phyloP scores from a whole-genome alignment of 2,329 filamentous ascomycete species.

The Sporothrix luriei region DNA sequence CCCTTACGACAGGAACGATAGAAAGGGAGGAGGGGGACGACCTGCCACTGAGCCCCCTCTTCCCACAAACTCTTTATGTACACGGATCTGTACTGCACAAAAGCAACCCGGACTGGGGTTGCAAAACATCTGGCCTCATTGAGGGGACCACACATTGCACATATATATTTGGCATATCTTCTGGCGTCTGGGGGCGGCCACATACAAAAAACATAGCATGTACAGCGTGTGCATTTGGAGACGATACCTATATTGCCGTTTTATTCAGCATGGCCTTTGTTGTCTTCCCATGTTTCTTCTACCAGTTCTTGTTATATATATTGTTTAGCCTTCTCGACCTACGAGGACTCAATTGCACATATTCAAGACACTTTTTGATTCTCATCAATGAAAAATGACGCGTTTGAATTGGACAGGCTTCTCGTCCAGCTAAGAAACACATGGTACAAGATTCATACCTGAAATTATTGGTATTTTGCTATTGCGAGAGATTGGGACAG shows the following conservation, averaged over 20 bases:
- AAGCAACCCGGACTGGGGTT: not conserved
- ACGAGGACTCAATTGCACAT: not conserved
- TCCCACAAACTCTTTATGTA: not conserved
- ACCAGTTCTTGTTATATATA: not conserved
- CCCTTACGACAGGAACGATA: not conserved
- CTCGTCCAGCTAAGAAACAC: not conserved
- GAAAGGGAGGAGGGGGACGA: not conserved
- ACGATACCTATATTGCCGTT: not conserved
- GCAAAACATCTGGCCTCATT: not conserved
- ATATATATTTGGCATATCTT: not conserved
- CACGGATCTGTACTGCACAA: not conserved
- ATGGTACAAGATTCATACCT: constrained; percentile 3
- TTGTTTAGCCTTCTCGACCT: not conserved
- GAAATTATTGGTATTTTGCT: constrained; percentile 7
- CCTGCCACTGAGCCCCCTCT: not conserved
- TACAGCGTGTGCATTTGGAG: not conserved
- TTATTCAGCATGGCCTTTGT: not conserved
- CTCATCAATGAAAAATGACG: not conserved
- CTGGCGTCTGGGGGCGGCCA: constrained; percentile 1
- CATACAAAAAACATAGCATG: constrained; percentile 8
- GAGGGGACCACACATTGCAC: too few relatives aligned
- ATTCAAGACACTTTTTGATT: not conserved
- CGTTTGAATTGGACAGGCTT: too few relatives aligned
- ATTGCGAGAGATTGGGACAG: not conserved
- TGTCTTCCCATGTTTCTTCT: not conserved